Evolutionary conservation across 202 grass and related monocot species (phyloP), one percentile per base, ranked within the genome.

Genomic region (Zoysia matrella): DNA sequence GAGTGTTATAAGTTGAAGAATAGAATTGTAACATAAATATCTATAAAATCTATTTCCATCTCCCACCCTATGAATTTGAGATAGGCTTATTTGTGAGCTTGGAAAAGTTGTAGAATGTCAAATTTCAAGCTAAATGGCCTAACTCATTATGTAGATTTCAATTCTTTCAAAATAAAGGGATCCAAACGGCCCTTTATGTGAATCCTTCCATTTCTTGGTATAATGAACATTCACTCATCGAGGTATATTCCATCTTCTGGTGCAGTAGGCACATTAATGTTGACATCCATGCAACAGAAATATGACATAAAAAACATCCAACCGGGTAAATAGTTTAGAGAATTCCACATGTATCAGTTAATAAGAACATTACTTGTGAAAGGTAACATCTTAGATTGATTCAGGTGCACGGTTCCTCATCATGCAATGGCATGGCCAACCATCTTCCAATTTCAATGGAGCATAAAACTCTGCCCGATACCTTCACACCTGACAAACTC

Each of bases 401-500:
- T 95, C 92, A 2, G 92, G 90, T 60, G 83, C 83, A 72, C 90
- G 90, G 65, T 93, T 91, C 80, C 95, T 95, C 92, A 98, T 93
- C 49, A 98, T 4, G 90, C 89, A 40, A 98, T 85, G 57, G 90
- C 86, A 88, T 95, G 83, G 52, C 90, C 95, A 66, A 95, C 69
- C 95, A 98, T 87, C 82, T 98, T 98, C 45, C 92, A 72, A 52
- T 95, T 95, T 75, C 93, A 92, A 78, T 98, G 95, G 36, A 98
- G 88, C 92, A 95, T 98, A 67, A 98, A 98, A 86, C 92, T 98
- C 82, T 95, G 95, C 4, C 95, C 95, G 0, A 98, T 77, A 73
- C 93, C 95, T 82, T 93, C 95, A 1, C 95, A 98, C 81, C 88
- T 98, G 57, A 95, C 77, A 86, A 98, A 98, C 73, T 93, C 95